Evolutionary conservation across 176 grass and related monocot genomes (phyloP).

Genomic region (Canna indica): DNA sequence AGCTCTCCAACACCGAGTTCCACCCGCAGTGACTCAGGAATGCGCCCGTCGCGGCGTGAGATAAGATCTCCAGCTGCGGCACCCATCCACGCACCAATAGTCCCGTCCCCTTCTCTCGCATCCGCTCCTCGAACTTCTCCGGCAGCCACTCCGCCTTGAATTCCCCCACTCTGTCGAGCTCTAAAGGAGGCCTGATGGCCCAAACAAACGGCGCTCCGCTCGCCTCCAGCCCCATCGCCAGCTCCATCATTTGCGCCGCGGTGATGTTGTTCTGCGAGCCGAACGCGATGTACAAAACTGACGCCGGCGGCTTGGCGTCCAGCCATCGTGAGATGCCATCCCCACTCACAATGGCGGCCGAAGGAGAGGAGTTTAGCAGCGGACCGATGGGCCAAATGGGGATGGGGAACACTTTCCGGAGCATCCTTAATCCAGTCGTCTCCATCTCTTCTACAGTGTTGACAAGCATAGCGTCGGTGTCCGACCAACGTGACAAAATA

Average conservation of each 20-base stretch:
- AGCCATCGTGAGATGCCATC: slow-evolving; percentile 34
- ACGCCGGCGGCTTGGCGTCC: slow-evolving; percentile 27
- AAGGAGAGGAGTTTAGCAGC: not conserved
- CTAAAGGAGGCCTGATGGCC: slow-evolving; percentile 42
- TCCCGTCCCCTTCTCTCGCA: slow-evolving; percentile 13
- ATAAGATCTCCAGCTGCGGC: slow-evolving; percentile 42
- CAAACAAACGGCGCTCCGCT: slow-evolving; percentile 43
- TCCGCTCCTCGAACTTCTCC: slow-evolving; percentile 44
- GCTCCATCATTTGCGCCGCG: slow-evolving; percentile 34
- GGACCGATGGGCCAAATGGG: slow-evolving; percentile 34
- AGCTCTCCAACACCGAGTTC: slow-evolving; percentile 29
- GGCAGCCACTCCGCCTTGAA: slow-evolving; percentile 46
- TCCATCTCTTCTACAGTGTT: too few relatives aligned
- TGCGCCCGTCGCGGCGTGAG: slow-evolving; percentile 32
- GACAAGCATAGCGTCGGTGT: slow-evolving; percentile 32
- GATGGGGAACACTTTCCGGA: slow-evolving; percentile 6
- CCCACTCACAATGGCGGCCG: not conserved
- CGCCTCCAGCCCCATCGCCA: slow-evolving; percentile 43
- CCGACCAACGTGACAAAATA: slow-evolving; percentile 10
- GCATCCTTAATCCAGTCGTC: slow-evolving; percentile 55
- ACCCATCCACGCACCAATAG: slow-evolving; percentile 35
- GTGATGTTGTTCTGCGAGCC: slow-evolving; percentile 51
- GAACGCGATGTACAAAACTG: slow-evolving; percentile 48
- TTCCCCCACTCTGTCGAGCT: slow-evolving; percentile 19
- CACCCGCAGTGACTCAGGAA: too few relatives aligned